Evolutionary conservation across 345 rosid genomes (phyloP).

Genomic region (Barbarea vulgaris): DNA sequence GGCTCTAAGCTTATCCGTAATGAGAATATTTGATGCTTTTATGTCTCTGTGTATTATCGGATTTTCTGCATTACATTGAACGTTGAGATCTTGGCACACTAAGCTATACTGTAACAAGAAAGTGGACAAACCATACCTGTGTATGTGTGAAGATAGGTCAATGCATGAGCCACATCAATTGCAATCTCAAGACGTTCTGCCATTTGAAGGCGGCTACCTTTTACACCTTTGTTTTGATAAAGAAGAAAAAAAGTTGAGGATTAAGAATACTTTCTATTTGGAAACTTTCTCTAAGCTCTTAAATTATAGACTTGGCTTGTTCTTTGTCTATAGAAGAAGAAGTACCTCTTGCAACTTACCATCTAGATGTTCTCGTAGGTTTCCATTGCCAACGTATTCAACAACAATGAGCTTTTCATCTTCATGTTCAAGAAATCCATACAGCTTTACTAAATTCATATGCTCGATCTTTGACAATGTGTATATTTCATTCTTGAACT

Average conservation of each 20-base stretch:
- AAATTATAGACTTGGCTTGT: background rate
- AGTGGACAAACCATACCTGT: slow-evolving; percentile 51
- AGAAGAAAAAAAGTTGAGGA: background rate
- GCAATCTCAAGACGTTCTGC: slow-evolving; percentile 87
- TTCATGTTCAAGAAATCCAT: slow-evolving; percentile 70
- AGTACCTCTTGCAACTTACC: slow-evolving; percentile 56
- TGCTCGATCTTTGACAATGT: slow-evolving; percentile 90
- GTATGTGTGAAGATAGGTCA: slow-evolving; percentile 85
- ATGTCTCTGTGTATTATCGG: slow-evolving; percentile 93
- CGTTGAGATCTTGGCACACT: background rate
- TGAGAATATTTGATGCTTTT: slow-evolving; percentile 71
- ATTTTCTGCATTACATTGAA: slow-evolving; percentile 69
- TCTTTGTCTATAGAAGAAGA: background rate
- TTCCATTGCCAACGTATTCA: slow-evolving; percentile 81
- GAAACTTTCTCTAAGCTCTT: background rate
- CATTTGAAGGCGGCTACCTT: slow-evolving; percentile 70
- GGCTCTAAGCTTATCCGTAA: slow-evolving; percentile 83
- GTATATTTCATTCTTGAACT: slow-evolving; percentile 84
- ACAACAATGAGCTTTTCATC: slow-evolving; percentile 76
- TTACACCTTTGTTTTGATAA: slow-evolving; percentile 48
- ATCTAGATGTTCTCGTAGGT: slow-evolving; percentile 81
- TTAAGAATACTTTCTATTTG: background rate
- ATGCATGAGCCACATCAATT: slow-evolving; percentile 92
- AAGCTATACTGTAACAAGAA: background rate
- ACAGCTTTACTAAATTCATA: slow-evolving; percentile 75